Evolutionary conservation across 768 basidiomycete species (phyloP), one percentile per base, ranked within the genome.

Genomic region (Trametes cubensis): DNA sequence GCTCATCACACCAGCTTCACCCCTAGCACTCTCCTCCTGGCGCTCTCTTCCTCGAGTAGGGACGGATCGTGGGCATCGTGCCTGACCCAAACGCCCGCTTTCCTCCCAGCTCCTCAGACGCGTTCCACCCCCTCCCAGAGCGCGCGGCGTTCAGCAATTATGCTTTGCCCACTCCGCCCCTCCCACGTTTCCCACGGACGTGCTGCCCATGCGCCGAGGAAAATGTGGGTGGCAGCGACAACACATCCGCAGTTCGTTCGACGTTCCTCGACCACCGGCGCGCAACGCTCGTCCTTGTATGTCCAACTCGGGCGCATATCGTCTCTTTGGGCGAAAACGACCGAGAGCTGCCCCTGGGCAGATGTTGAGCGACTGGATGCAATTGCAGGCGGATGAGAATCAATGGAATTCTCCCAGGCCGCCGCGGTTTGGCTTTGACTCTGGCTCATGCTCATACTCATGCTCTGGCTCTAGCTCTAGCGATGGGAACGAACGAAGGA

Each of bases 401-500:
- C 48, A 49, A 49, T 49, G 48, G 48, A 49, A 28, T 21, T 44
- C 42, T 44, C 42, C 5, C 42, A 44, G 18, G 18, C 42, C 48
- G n/a, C 25, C 28, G 48, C 23, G 48, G 15, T 49, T 48, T 48
- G 47, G 28, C 28, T 28, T 28, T 34, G 34, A 11, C 34, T 34
- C 10, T 34, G 34, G 48, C 48, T 49, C 48, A 49, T 23, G 25
- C 48, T 49, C 48, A 49, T 26, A 26, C 48, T 49, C 25, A 15
- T 4, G 20, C 14, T 14, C 20, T 23, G 46, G n/a, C 14, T 46
- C 58, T 48, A 28, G 58, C 48, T 48, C 38, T 11, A 17, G 39
- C 21, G 38, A 15, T 58, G 57, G 47, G 57, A 58, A 49, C 57
- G 48, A 41, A 28, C 34, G 34, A 34, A 11, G 10, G 34, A 34